A percentile compares a stretch with the other conserved stretches of the same genome.
phyloP scores from a whole-genome alignment of 495 filamentous ascomycete genomes.

The Penicillium subrubescens region DNA sequence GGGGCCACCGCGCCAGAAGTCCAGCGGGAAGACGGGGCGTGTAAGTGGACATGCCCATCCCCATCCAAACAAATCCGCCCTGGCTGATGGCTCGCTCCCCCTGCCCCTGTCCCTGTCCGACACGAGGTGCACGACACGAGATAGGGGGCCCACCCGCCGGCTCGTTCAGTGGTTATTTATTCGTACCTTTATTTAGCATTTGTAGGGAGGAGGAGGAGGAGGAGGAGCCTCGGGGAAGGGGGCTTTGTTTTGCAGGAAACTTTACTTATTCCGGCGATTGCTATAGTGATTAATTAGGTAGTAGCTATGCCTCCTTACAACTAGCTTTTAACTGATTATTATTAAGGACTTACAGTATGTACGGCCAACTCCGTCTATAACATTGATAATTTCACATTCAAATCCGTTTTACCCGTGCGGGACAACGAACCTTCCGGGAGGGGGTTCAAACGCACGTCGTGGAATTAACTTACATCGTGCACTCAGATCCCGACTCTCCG shows the following conservation, averaged over 20 bases:
- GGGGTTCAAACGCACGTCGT: neutral
- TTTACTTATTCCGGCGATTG: neutral
- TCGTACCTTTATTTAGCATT: neutral
- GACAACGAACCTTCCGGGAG: no score
- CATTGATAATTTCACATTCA: neutral
- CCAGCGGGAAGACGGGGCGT: no score
- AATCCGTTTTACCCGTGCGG: neutral
- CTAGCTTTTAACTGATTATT: neutral
- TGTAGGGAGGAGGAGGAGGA: neutral
- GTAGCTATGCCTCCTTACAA: neutral
- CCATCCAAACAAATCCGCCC: neutral
- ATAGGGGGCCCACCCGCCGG: neutral
- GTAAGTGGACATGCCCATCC: slow-evolving; percentile 2
- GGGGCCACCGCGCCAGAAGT: neutral
- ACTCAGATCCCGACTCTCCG: neutral
- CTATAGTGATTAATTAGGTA: no score
- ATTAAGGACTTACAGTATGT: neutral
- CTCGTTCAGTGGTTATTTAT: neutral
- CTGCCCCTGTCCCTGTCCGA: slow-evolving; percentile 1
- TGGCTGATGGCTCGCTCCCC: neutral
- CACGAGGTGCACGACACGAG: slow-evolving; percentile 4
- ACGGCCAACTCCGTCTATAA: neutral
- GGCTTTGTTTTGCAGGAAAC: neutral
- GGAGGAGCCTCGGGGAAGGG: no score
- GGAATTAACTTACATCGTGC: slow-evolving; percentile 7